Evolutionary conservation across 768 basidiomycete genomes (phyloP).

Genomic region (Crepidotus variabilis): DNA sequence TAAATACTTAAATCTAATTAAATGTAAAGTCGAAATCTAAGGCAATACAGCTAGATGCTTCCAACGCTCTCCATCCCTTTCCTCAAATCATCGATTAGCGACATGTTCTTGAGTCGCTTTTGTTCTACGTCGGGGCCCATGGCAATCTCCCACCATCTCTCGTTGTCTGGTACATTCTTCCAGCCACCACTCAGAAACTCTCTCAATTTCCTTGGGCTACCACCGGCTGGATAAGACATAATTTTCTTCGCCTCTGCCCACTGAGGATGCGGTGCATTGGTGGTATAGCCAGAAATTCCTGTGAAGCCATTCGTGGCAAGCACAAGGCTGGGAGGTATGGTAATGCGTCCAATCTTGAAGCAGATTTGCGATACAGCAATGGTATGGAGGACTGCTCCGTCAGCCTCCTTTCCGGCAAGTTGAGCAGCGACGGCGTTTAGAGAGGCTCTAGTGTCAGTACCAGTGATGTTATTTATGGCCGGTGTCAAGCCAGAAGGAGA

Average conservation of each 20-base stretch:
- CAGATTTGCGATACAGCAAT: conserved; percentile 60
- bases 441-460: conserved; percentile 19
- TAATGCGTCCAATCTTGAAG: conserved; percentile 71
- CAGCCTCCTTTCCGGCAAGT: conserved; percentile 37
- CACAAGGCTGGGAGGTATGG: conserved; percentile 63
- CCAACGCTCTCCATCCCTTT: conserved; percentile 32
- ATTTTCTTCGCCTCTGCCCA: conserved; percentile 38
- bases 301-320: conserved; percentile 59
- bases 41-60: conserved; percentile 1
- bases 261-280: conserved; percentile 42
- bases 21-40: too few relatives aligned
- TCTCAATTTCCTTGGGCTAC: conserved; percentile 34
- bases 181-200: conserved; percentile 56
- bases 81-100: conserved; percentile 28
- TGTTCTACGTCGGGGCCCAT: conserved; percentile 46
- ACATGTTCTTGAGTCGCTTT: conserved; percentile 29
- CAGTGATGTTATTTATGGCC: conserved; percentile 5
- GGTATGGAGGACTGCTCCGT: conserved; percentile 60
- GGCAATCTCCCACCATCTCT: conserved; percentile 70
- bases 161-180: conserved; percentile 51
- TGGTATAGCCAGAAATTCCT: conserved; percentile 32
- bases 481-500: conserved; percentile 17
- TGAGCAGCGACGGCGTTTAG: conserved; percentile 30
- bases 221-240: conserved; percentile 27
- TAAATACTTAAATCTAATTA: too few relatives aligned